Evolutionary conservation across 305 asterid genomes (phyloP).

Genomic region (Stenogyne calaminthoides): DNA sequence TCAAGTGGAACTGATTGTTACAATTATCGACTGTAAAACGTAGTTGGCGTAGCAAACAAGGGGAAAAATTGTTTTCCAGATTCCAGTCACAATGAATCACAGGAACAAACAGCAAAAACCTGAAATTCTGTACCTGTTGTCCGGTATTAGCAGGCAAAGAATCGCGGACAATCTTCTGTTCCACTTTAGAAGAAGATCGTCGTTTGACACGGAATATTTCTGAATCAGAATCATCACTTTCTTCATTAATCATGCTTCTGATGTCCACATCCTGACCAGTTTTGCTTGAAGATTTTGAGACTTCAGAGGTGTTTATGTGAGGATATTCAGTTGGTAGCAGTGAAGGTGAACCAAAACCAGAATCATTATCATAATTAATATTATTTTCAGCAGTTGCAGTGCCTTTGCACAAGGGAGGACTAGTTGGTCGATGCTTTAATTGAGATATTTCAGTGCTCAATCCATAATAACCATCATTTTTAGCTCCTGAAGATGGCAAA

Average conservation of each 20-base stretch:
- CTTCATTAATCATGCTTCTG: slow-evolving; percentile 44
- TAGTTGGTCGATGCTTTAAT: slow-evolving; percentile 11
- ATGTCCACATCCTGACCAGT: slow-evolving; percentile 31
- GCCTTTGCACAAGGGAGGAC: slow-evolving; percentile 31
- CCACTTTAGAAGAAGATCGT: slow-evolving; percentile 58
- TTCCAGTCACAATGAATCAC: neutral
- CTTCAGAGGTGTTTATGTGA: slow-evolving; percentile 29
- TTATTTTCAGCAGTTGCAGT: slow-evolving; percentile 28
- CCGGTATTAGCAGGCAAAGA: slow-evolving; percentile 44
- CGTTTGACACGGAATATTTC: slow-evolving; percentile 86
- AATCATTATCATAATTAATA: slow-evolving; percentile 33
- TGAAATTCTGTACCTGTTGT: slow-evolving; percentile 56
- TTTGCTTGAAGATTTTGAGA: slow-evolving; percentile 38
- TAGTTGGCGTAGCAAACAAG: slow-evolving; percentile 1
- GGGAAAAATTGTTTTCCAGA: neutral
- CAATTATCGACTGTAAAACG: neutral
- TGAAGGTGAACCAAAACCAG: slow-evolving; percentile 36
- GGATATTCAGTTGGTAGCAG: slow-evolving; percentile 34
- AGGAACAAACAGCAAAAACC: neutral
- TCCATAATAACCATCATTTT: slow-evolving; percentile 51
- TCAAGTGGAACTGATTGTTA: neutral
- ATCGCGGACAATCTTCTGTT: slow-evolving; percentile 46
- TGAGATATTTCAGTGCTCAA: slow-evolving; percentile 33
- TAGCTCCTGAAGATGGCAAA: slow-evolving; percentile 51
- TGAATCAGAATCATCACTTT: slow-evolving; percentile 75